Conservation (phyloP, 1,284 basidiomycete species). For the Ceratobasidium sp. region DNA sequence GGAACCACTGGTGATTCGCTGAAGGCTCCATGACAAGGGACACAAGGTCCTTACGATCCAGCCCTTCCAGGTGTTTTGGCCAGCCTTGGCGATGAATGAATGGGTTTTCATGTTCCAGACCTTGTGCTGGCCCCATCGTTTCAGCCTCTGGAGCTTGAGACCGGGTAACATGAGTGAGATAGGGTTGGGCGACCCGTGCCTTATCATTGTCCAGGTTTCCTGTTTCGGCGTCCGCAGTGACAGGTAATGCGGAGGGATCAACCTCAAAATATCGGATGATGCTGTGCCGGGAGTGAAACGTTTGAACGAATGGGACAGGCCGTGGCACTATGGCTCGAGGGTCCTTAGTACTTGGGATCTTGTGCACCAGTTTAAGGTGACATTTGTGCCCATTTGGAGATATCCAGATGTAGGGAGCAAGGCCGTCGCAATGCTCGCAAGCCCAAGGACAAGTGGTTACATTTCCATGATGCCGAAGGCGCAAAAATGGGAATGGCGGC, state of each 20-base stretch:
- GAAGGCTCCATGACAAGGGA: neutral
- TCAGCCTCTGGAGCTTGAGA: neutral
- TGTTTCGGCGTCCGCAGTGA: neutral
- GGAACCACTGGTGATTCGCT: no score
- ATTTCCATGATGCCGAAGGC: no score
- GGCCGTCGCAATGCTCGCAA: neutral
- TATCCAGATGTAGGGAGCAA: neutral
- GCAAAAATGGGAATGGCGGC: neutral
- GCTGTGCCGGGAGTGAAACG: neutral
- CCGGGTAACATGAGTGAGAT: neutral
- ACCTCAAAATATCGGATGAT: neutral
- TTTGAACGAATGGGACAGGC: neutral
- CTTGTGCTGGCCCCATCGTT: neutral
- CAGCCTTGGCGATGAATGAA: slow-evolving; percentile 2
- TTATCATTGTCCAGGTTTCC: neutral
- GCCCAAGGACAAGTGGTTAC: neutral
- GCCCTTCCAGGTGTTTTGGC: neutral
- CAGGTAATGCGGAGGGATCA: neutral
- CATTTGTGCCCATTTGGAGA: neutral
- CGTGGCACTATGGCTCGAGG: neutral
- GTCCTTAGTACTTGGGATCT: neutral
- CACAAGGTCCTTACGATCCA: neutral
- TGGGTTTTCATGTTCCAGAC: neutral
- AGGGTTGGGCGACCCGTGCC: neutral
- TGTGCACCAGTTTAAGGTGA: neutral